These are phyloP conservation scores for Conticribra guillardii DNA, from an alignment of 108 stramenopile species.

Conservation along the genomic window DNA sequence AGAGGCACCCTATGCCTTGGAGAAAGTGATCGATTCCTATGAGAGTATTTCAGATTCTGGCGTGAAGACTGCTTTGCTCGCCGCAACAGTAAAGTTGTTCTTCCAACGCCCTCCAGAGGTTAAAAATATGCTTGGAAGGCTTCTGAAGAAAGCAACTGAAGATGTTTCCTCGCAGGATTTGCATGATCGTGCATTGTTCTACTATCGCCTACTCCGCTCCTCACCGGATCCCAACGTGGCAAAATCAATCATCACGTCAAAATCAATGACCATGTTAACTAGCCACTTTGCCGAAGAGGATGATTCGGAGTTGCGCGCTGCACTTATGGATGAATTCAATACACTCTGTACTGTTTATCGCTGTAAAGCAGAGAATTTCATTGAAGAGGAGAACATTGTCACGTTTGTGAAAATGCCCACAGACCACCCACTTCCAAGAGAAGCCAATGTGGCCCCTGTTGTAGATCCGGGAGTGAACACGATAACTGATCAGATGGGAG, in stretches of 20 bases:
- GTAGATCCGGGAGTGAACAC: slow-evolving; percentile 46
- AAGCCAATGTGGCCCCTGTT: slow-evolving; percentile 37
- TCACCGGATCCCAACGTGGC: slow-evolving; percentile 82
- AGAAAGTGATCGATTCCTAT: slow-evolving; percentile 89
- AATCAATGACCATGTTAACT: slow-evolving; percentile 53
- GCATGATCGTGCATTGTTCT: slow-evolving; percentile 97
- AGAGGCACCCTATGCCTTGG: slow-evolving; percentile 98
- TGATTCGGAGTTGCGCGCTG: slow-evolving; percentile 67
- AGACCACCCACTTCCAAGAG: slow-evolving; percentile 70
- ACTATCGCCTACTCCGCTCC: slow-evolving; percentile 92
- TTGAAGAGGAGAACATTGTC: slow-evolving; percentile 82
- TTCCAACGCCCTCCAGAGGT: slow-evolving; percentile 98
- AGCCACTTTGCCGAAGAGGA: slow-evolving; percentile 89
- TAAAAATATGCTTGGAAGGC: slow-evolving; percentile 94
- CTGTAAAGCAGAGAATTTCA: slow-evolving; percentile 89
- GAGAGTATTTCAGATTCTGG: slow-evolving; percentile 59
- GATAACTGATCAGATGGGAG: slow-evolving; percentile 37
- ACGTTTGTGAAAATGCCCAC: slow-evolving; percentile 73
- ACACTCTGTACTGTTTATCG: slow-evolving; percentile 95
- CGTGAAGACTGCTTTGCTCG: slow-evolving; percentile 92
- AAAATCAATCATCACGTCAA: slow-evolving; percentile 64
- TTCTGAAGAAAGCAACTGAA: slow-evolving; percentile 89
- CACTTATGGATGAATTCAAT: slow-evolving; percentile 95
- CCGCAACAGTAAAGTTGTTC: slow-evolving; percentile 93
- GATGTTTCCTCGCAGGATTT: slow-evolving; percentile 93